Conservation (phyloP, 108 stramenopile genomes). For the Epithemia pelagica region DNA sequence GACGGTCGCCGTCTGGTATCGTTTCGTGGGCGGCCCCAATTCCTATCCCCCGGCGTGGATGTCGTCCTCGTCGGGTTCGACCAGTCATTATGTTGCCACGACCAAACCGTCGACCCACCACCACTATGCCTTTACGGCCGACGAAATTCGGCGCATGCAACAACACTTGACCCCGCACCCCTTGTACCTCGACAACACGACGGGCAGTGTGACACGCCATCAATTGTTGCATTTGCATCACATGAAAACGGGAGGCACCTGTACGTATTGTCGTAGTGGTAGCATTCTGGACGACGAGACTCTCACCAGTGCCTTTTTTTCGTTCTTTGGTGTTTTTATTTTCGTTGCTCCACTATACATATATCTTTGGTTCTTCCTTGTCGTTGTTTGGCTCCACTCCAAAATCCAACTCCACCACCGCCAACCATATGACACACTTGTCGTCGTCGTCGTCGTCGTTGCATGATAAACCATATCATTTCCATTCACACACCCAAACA, state of each 20-base stretch:
- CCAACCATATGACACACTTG: background rate
- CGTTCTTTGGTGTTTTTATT: too few species aligned
- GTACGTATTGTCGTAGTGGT: slow-evolving; percentile 1
- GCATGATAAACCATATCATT: background rate
- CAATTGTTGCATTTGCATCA: slow-evolving; percentile 80
- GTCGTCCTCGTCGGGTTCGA: too few species aligned
- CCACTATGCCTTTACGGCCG: background rate
- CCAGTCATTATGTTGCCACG: too few species aligned
- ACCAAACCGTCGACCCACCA: too few species aligned
- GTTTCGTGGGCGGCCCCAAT: too few species aligned
- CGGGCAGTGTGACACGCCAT: slow-evolving; percentile 22
- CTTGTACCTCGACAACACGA: background rate
- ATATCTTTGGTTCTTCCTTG: background rate
- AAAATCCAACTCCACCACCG: background rate
- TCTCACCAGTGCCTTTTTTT: too few species aligned
- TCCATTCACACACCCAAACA: background rate
- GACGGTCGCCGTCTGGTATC: too few species aligned
- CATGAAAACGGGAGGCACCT: slow-evolving; percentile 80
- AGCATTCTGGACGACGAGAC: too few species aligned
- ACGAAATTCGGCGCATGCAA: background rate
- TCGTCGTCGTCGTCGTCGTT: too few species aligned
- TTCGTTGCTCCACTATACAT: background rate
- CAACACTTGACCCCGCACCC: background rate
- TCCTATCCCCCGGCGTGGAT: too few species aligned
- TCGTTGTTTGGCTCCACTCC: too few species aligned